These are phyloP conservation scores for Herpetomonas tarakana DNA, from an alignment of 208 protist genomes.

Conservation along the genomic window DNA sequence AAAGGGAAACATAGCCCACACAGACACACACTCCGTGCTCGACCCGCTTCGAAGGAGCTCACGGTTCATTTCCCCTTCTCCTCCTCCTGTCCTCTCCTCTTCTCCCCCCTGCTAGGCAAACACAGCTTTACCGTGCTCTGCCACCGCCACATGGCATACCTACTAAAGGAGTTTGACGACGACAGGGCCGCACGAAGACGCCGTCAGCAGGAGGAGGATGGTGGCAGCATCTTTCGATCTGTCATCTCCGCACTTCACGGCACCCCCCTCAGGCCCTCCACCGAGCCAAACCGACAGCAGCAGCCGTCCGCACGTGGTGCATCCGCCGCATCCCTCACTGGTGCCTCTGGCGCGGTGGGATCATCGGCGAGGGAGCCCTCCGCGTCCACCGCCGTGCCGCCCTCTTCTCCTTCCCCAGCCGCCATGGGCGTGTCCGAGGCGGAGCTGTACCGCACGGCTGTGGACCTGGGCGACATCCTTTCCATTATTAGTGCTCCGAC, in stretches of 20 bases:
- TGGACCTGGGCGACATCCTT: conserved; percentile 49
- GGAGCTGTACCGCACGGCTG: conserved; percentile 35
- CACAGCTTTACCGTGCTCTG: no score
- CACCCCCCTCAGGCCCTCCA: not conserved
- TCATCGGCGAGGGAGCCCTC: no score
- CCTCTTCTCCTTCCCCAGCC: not conserved
- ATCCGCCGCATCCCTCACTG: not conserved
- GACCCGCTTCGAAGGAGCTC: no score
- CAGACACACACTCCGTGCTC: no score
- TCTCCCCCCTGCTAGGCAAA: no score
- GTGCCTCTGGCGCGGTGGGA: no score
- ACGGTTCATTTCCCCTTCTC: no score
- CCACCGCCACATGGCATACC: no score
- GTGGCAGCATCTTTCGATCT: not conserved
- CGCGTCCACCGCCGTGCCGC: not conserved
- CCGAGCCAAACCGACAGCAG: not conserved
- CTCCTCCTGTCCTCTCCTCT: no score
- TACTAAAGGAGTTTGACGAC: not conserved
- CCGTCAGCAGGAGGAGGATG: not conserved
- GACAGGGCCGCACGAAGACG: not conserved
- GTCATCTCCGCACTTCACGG: not conserved
- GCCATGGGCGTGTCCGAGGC: conserved; percentile 16
- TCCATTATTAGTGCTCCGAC: conserved; percentile 32
- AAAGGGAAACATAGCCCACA: no score
- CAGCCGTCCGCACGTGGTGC: not conserved